Percentiles rank a stretch among this genome's conserved stretches.
phyloP scores from a whole-genome alignment of 495 filamentous ascomycete genomes.

The Hypomontagnella monticulosa region DNA sequence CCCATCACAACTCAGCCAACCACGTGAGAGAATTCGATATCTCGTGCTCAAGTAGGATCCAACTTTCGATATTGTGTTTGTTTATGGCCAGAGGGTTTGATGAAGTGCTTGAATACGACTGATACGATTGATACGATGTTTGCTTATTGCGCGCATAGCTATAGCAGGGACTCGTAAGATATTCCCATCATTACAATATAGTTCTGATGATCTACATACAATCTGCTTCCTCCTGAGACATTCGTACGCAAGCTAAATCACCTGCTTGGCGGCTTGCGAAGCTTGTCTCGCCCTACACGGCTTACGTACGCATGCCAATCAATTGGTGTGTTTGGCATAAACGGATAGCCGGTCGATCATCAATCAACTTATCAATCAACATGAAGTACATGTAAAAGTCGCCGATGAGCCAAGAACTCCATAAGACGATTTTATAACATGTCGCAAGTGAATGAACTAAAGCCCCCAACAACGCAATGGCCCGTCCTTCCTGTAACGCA shows the following conservation, averaged over 20 bases:
- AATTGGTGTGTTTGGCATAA: not conserved
- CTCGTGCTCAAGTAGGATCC: conserved; percentile 8
- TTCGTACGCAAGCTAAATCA: conserved; percentile 11
- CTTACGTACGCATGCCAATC: conserved; percentile 22
- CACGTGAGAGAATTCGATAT: conserved; percentile 3
- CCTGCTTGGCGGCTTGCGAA: conserved; percentile 4
- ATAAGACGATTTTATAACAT: conserved; percentile 12
- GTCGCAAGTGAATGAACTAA: not conserved
- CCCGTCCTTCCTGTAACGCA: conserved; percentile 18
- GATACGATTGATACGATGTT: too few species aligned
- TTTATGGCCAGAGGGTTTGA: conserved; percentile 4
- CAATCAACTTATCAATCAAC: conserved; percentile 9
- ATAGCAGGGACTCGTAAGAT: too few species aligned
- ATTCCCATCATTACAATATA: too few species aligned
- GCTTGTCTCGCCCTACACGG: conserved; percentile 27
- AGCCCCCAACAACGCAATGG: conserved; percentile 11
- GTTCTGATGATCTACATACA: too few species aligned
- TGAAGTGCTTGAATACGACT: conserved; percentile 25
- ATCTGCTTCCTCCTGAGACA: conserved; percentile 6
- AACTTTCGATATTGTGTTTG: conserved; percentile 14
- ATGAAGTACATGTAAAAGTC: conserved; percentile 28
- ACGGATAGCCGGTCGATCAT: not conserved
- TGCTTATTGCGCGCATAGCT: too few species aligned
- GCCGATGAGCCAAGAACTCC: not conserved
- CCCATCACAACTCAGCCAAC: conserved; percentile 18